These are phyloP conservation scores for Fusarium tjaetaba DNA, from an alignment of 2,329 filamentous ascomycete species.

Conservation along the genomic window DNA sequence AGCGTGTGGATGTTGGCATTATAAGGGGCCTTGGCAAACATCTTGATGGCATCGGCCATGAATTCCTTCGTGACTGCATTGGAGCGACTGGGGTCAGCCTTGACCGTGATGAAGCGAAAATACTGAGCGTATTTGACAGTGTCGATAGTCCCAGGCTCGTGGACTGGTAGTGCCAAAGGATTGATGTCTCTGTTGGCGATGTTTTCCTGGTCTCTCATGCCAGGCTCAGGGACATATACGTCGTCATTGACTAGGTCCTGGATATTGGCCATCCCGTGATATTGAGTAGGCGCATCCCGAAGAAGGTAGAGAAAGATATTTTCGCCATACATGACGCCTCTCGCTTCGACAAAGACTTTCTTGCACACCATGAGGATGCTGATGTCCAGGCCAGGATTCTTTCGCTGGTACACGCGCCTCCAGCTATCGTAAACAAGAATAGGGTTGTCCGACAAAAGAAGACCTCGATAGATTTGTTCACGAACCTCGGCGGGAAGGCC, in stretches of 20 bases:
- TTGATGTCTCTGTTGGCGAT: not conserved
- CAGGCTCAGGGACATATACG: slow-evolving; percentile 4
- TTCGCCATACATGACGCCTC: slow-evolving; percentile 56
- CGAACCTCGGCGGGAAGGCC: slow-evolving; percentile 46
- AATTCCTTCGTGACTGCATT: slow-evolving; percentile 28
- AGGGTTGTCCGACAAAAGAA: slow-evolving; percentile 46
- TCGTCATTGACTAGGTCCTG: slow-evolving; percentile 27
- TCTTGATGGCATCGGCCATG: slow-evolving; percentile 51
- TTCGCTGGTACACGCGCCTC: slow-evolving; percentile 46
- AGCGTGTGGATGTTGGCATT: slow-evolving; percentile 52
- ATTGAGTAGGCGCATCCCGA: slow-evolving; percentile 47
- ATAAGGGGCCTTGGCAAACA: slow-evolving; percentile 45
- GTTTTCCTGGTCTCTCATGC: not conserved
- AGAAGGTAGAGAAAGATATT: slow-evolving; percentile 60
- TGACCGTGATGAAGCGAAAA: slow-evolving; percentile 55
- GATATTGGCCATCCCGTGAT: slow-evolving; percentile 27
- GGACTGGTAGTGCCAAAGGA: slow-evolving; percentile 2
- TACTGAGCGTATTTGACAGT: slow-evolving; percentile 50
- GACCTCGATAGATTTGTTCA: slow-evolving; percentile 44
- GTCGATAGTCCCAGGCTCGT: slow-evolving; percentile 44
- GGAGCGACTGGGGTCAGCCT: slow-evolving; percentile 55
- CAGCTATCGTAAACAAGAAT: slow-evolving; percentile 50
- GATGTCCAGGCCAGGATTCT: slow-evolving; percentile 46
- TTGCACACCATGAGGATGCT: slow-evolving; percentile 52
- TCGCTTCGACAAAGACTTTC: slow-evolving; percentile 50